Conservation (phyloP, 2,329 filamentous ascomycete genomes). For the Arthrobotrys pseudoclavata region DNA sequence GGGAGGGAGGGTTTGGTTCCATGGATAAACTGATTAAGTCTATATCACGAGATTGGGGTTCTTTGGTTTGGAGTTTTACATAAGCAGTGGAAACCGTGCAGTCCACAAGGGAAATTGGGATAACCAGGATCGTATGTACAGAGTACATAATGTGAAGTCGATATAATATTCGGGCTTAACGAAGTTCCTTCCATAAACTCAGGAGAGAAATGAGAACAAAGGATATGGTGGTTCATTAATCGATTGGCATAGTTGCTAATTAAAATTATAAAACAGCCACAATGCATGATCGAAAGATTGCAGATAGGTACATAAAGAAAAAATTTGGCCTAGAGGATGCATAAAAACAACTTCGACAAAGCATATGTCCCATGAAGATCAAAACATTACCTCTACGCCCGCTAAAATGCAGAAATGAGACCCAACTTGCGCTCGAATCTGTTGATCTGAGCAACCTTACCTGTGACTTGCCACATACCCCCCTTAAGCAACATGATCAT, state of each 20-base stretch:
- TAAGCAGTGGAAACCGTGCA: slow-evolving; percentile 13
- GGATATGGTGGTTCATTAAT: background rate
- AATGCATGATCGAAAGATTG: background rate
- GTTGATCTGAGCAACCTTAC: background rate
- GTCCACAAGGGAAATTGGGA: no score
- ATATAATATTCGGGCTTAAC: no score
- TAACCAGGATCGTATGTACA: no score
- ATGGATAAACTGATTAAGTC: slow-evolving; percentile 28
- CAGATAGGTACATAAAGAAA: background rate
- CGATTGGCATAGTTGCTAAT: background rate
- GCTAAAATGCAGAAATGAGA: slow-evolving; percentile 8
- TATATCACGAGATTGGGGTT: slow-evolving; percentile 35
- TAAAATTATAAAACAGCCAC: background rate
- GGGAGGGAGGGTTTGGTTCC: slow-evolving; percentile 18
- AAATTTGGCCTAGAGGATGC: slow-evolving; percentile 5
- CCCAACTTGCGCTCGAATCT: background rate
- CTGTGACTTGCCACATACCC: background rate
- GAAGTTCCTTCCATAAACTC: background rate
- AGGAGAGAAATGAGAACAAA: background rate
- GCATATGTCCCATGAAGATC: background rate
- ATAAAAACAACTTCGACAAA: background rate
- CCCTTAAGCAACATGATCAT: slow-evolving; percentile 47
- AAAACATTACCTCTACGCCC: slow-evolving; percentile 27
- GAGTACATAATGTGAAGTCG: no score
- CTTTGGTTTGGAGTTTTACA: slow-evolving; percentile 5